Percentiles rank a stretch among this genome's conserved stretches.
Conservation (phyloP, 2,329 filamentous ascomycete species). For the Aspergillus texensis region DNA sequence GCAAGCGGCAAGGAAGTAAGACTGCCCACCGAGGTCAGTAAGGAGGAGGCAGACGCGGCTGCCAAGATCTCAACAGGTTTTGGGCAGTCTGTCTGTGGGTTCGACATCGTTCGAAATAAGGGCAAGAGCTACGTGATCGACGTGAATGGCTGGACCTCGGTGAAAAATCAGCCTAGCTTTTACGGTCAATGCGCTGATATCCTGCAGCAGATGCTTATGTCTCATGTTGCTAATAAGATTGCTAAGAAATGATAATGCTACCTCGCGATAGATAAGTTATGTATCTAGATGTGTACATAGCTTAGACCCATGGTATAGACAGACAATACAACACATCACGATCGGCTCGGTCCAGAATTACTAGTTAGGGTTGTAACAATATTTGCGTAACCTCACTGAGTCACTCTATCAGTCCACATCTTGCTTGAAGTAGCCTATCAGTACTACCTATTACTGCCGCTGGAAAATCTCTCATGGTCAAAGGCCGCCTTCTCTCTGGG, state of each 20-base stretch:
- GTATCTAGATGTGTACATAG: not conserved
- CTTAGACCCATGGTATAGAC: not conserved
- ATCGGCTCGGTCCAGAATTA: not conserved
- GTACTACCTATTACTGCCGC: not conserved
- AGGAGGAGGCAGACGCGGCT: conserved; percentile 79
- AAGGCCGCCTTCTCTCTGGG: not conserved
- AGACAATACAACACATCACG: not conserved
- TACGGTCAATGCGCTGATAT: conserved; percentile 85
- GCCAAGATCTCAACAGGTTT: conserved; percentile 82
- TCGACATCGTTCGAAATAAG: conserved; percentile 79
- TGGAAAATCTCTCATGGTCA: not conserved
- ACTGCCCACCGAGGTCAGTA: conserved; percentile 77
- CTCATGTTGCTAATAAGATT: not conserved
- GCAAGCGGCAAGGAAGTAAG: conserved; percentile 91
- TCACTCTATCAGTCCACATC: not conserved
- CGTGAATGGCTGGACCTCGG: conserved; percentile 96
- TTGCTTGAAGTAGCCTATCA: not conserved
- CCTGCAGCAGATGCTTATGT: conserved; percentile 72
- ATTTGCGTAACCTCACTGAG: not conserved
- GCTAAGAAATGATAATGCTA: not conserved
- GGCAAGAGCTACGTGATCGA: conserved; percentile 93
- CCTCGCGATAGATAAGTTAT: not conserved
- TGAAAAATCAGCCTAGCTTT: conserved; percentile 95
- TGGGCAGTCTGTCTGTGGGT: conserved; percentile 87
- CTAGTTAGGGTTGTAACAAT: not conserved